Evolutionary conservation across 2,329 filamentous ascomycete species (phyloP), one percentile per base, ranked within the genome.

Genomic region (Aspergillus sergii): DNA sequence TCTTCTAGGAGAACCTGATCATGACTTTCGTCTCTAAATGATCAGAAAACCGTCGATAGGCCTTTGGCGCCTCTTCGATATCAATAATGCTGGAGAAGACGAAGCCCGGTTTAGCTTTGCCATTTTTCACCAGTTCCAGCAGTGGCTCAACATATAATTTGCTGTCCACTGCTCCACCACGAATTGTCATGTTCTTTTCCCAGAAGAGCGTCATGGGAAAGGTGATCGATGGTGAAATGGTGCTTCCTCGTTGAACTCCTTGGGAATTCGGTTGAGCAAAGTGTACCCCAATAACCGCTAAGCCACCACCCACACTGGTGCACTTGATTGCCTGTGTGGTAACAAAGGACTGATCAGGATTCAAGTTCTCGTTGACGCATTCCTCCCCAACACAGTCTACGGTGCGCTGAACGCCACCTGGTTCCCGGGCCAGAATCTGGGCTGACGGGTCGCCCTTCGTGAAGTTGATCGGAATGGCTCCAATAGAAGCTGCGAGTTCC

Each of bases 401-500:
- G 6, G 30, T 61, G 3, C 68, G 60, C 8, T 39, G 14, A 6
- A 71, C 68, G 11, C 68, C 69, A 16, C 45, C 45, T 14, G 68
- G 68, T 41, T 71, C 69, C 34, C 26, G 61, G 23, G 56, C 56
- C 85, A 6, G 56, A 12, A 68, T 67, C 39, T 68, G 66, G 2
- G 48, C 59, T 19, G 62, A 57, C 0, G 86, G 84, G 68, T 89
- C 86, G 12, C 81, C 80, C 59, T 86, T 82, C 19, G 75, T 82
- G 71, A 90, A 89, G 68, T 89, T 83, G 45, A 91, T 83, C 0
- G 86, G 82, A 2, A 83, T 83, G 65, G 84, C 86, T 0, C 86
- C 86, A 43, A 68, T 67, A 72, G 87, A 88, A 71, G 84, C 80
- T 0, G 87, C 88, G 1, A 83, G 81, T n/a, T 83, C 77, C 5